These are phyloP conservation scores for Leonotis leonurus DNA, from an alignment of 257 asterid genomes.

Conservation along the genomic window DNA sequence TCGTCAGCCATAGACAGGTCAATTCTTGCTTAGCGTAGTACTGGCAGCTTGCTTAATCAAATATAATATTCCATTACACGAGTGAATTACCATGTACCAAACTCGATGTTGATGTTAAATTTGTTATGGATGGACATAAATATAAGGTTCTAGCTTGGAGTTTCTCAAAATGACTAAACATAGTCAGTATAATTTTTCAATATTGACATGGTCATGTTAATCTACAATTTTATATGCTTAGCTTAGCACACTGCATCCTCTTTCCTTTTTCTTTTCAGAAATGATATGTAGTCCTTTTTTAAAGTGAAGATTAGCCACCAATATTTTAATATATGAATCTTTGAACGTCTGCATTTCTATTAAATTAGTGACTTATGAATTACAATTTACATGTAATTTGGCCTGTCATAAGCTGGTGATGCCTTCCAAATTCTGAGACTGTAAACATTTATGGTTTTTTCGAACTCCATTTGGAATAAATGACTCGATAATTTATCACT, in stretches of 20 bases:
- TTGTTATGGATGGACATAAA: not conserved
- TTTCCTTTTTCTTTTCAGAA: not conserved
- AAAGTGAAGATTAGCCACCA: not conserved
- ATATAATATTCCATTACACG: not conserved
- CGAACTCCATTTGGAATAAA: not conserved
- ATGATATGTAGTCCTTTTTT: not conserved
- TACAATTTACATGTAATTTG: constrained; percentile 1
- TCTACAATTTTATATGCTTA: not conserved
- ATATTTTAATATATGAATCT: not conserved
- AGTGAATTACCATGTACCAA: not conserved
- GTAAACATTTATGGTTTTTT: not conserved
- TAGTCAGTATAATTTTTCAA: not conserved
- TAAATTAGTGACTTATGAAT: not conserved
- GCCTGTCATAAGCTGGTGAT: not conserved
- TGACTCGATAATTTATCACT: no score
- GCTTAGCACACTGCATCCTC: not conserved
- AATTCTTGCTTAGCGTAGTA: not conserved
- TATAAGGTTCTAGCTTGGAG: not conserved
- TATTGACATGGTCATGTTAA: not conserved
- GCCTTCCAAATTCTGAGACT: not conserved
- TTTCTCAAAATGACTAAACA: not conserved
- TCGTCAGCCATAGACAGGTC: constrained; percentile 97
- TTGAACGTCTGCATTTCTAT: not conserved
- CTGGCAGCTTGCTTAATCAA: not conserved
- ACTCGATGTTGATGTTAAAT: not conserved